phyloP scores from a whole-genome alignment of 2,329 filamentous ascomycete genomes.

The Aspergillus transmontanensis region DNA sequence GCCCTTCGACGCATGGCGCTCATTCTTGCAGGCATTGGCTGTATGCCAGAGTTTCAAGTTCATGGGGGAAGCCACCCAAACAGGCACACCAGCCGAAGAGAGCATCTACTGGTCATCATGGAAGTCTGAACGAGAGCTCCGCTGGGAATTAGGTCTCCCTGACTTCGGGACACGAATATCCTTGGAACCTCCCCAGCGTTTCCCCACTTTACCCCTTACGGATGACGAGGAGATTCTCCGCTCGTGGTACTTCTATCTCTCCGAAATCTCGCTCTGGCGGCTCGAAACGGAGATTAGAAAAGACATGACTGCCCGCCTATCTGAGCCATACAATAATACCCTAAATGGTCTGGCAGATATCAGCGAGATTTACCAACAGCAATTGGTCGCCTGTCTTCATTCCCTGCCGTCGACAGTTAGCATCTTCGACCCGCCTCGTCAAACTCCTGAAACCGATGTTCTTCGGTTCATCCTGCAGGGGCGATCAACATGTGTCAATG shows the following conservation, averaged over 20 bases:
- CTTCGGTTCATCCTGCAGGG: neutral
- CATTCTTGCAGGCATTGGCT: neutral
- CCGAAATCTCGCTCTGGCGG: neutral
- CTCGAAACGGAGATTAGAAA: neutral
- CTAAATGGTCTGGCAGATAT: neutral
- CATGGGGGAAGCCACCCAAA: neutral
- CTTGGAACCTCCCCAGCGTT: neutral
- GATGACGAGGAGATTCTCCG: neutral
- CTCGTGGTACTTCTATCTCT: neutral
- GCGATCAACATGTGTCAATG: neutral
- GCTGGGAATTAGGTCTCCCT: neutral
- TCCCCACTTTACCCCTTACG: neutral
- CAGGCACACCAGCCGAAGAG: neutral
- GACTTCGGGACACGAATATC: neutral
- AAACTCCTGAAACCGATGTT: neutral
- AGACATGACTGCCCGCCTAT: neutral
- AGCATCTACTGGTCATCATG: neutral
- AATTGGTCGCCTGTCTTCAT: neutral
- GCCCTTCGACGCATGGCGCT: neutral
- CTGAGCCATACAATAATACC: fast-evolving
- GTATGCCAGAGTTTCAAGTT: neutral
- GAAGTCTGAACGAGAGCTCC: neutral
- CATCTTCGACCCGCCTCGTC: neutral
- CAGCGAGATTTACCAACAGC: neutral
- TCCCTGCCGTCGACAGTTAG: neutral